Conservation (phyloP, 2,329 filamentous ascomycete species). For the Whalleya microplaca region DNA sequence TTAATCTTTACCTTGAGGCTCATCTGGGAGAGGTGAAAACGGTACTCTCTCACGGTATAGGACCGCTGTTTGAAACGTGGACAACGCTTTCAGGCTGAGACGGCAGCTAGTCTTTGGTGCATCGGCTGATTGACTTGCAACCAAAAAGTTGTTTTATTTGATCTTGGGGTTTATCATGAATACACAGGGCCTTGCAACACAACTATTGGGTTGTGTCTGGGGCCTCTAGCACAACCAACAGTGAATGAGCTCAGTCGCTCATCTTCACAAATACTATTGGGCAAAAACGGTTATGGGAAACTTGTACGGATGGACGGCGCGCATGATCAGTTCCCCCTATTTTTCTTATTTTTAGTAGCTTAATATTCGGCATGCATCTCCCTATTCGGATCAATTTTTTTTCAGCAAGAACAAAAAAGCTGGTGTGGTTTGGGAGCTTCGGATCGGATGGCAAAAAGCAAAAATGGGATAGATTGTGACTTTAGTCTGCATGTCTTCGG, state of each 20-base stretch:
- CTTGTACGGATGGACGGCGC: background rate
- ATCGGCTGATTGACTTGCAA: conserved; percentile 24
- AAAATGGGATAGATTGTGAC: conserved; percentile 33
- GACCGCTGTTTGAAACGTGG: conserved; percentile 21
- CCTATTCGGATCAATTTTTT: conserved; percentile 14
- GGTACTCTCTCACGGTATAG: conserved; percentile 28
- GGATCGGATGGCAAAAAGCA: conserved; percentile 28
- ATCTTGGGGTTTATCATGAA: background rate
- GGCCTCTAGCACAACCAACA: background rate
- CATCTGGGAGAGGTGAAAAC: conserved; percentile 31
- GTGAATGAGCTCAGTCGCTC: too few relatives aligned
- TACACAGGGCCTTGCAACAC: conserved; percentile 11
- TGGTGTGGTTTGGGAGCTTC: conserved; percentile 21
- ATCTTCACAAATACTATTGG: background rate
- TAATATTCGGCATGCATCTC: conserved; percentile 28
- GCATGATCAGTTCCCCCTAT: conserved; percentile 15
- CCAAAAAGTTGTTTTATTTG: conserved; percentile 19
- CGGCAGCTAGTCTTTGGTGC: conserved; percentile 16
- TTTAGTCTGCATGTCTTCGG: conserved; percentile 32
- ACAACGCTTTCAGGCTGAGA: conserved; percentile 24
- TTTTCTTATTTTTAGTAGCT: conserved; percentile 17
- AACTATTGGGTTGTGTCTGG: background rate
- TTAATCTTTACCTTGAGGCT: conserved; percentile 21
- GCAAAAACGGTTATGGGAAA: background rate
- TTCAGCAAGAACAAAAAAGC: conserved; percentile 23